Conservation (phyloP, 805 yeast genomes). For the Myxozyma kluyveri region DNA sequence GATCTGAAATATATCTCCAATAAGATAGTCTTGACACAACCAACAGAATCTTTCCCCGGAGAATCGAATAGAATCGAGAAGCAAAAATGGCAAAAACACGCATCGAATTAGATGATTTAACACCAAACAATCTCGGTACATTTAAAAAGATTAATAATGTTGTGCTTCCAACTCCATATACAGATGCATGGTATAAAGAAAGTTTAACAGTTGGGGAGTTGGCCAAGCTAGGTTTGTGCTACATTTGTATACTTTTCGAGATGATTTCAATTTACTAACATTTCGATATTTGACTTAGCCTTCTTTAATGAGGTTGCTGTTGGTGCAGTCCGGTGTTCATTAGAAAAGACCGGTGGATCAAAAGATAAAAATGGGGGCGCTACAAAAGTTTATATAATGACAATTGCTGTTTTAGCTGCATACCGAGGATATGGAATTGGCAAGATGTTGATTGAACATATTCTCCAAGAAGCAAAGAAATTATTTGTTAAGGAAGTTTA, state of each 20-base stretch:
- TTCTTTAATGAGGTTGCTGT: conserved; percentile 77
- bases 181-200: conserved; percentile 53
- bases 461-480: conserved; percentile 55
- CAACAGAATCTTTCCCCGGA: neutral
- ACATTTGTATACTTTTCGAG: no score
- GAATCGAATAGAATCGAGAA: neutral
- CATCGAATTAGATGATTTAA: conserved; percentile 23
- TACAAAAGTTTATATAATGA: conserved; percentile 56
- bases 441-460: conserved; percentile 51
- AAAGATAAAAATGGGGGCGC: conserved; percentile 5
- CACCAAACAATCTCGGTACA: conserved; percentile 49
- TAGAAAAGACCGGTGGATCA: conserved; percentile 33
- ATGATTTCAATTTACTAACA: neutral
- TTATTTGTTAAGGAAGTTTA: conserved; percentile 53
- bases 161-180: conserved; percentile 51
- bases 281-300: conserved; percentile 38
- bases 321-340: conserved; percentile 63
- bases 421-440: conserved; percentile 68
- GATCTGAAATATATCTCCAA: no score
- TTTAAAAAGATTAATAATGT: conserved; percentile 56
- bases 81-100: neutral
- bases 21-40: no score
- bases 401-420: conserved; percentile 62
- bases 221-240: conserved; percentile 45
- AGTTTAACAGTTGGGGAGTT: conserved; percentile 50